Evolutionary conservation across 164 flowering plant genomes (phyloP), one percentile per base, ranked within the genome.

Genomic region (Magnolia officinalis): DNA sequence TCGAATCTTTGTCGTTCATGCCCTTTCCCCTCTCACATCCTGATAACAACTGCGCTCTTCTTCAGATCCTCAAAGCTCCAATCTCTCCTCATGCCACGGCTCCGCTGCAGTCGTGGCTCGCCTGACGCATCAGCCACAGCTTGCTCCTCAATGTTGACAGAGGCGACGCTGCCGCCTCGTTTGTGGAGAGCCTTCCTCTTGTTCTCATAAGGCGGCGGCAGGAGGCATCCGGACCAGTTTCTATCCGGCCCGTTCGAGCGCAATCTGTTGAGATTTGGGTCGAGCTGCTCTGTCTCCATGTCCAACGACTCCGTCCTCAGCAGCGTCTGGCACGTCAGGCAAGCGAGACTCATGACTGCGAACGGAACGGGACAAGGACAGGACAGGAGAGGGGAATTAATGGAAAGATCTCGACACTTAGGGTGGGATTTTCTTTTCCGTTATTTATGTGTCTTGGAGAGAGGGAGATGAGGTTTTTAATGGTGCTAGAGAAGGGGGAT

Each of bases 21-120:
- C 55, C 26, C 1, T 66, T 20, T 31, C 8, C 14, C 18, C 75
- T 26, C 23, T 66, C 20, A 14, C 55, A 18, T 64, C 24, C 45
- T 72, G n/a, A 2, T 29, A 19, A 23, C 78, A 8, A 50, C 71
- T 9, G 45, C 73, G 50, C 68, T 63, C 29, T 78, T 77, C 50
- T 75, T 78, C 71, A 90, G 76, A 79, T 93, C 84, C 87, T 93
- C 95, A 71, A 93, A 90, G 84, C 96, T 92, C 97, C 97, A 92
- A 79, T 92, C 94, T 80, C 97, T 86, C 80, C 97, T 90, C 89
- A 91, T 89, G 14, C 92, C 97, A 3, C 83, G 16, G 77, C 93
- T 90, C 74, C 95, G 79, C 73, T 88, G 71, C 85, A 93, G 81
- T 67, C 81, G 84, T 6, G 98, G 95, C 29, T 82, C 70, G 6